Conservation (phyloP, 306 rosid genomes). For the Lotus japonicus region DNA sequence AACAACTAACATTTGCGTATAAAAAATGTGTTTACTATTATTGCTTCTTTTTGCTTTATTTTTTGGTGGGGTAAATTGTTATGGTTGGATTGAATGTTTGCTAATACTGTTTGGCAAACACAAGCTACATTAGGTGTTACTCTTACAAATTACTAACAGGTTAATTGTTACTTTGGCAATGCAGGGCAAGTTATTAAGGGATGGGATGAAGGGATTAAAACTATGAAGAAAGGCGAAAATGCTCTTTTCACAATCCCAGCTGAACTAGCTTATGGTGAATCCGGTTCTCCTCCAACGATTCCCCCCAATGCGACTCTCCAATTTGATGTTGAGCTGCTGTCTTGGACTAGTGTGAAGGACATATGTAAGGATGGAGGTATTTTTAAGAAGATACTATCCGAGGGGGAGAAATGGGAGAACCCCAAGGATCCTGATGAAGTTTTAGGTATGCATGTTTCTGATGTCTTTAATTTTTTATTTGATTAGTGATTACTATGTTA, state of each 20-base stretch:
- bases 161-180: neutral
- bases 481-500: too few relatives aligned
- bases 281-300: constrained; percentile 82
- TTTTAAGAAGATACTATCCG: constrained; percentile 64
- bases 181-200: constrained; percentile 96
- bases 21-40: too few relatives aligned
- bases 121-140: neutral
- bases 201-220: constrained; percentile 84
- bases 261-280: constrained; percentile 72
- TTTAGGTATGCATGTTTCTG: constrained; percentile 12
- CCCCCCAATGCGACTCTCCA: constrained; percentile 87
- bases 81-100: neutral
- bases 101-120: neutral
- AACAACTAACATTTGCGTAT: too few relatives aligned
- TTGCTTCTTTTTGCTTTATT: neutral
- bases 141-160: too few relatives aligned
- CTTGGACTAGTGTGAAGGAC: constrained; percentile 86
- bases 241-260: constrained; percentile 83
- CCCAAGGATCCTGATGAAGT: constrained; percentile 62
- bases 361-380: constrained; percentile 90
- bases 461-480: neutral
- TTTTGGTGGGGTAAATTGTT: neutral
- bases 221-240: constrained; percentile 88
- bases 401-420: constrained; percentile 89
- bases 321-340: constrained; percentile 78